Percentiles rank a stretch among this genome's conserved stretches.
These are phyloP conservation scores for Karstenula rhodostoma DNA, from an alignment of 2,329 filamentous ascomycete genomes.

Conservation along the genomic window DNA sequence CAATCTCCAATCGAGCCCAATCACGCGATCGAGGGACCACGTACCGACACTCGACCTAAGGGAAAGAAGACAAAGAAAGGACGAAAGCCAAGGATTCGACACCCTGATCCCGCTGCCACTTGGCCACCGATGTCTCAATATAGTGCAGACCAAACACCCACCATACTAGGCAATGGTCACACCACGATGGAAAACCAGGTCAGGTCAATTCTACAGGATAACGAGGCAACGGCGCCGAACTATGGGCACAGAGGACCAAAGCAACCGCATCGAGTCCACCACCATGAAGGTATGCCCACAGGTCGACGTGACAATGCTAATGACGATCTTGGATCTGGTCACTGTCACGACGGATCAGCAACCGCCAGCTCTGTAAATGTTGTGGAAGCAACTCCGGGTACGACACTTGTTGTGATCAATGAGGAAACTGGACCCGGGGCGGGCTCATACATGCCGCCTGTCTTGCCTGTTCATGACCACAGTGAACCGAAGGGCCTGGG, in stretches of 20 bases:
- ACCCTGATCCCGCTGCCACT: not conserved
- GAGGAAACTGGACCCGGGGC: not conserved
- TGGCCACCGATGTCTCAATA: too few species aligned
- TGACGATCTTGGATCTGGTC: not conserved
- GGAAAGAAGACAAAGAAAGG: constrained; percentile 4
- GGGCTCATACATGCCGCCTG: not conserved
- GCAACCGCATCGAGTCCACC: too few species aligned
- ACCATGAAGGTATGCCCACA: not conserved
- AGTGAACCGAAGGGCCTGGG: not conserved
- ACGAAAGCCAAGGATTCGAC: not conserved
- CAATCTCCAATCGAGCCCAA: too few species aligned
- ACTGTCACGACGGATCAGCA: not conserved
- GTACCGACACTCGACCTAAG: not conserved
- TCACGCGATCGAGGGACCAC: not conserved
- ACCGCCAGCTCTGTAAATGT: not conserved
- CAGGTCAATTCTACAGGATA: not conserved
- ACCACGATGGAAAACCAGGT: not conserved
- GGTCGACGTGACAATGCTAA: not conserved
- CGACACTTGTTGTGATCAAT: not conserved
- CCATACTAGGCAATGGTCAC: not conserved
- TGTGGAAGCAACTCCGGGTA: not conserved
- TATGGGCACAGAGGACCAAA: not conserved
- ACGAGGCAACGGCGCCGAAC: not conserved
- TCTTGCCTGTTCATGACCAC: not conserved
- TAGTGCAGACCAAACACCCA: not conserved